These are phyloP conservation scores for Chalciporus sphaerocephalus DNA, from an alignment of 768 basidiomycete genomes.

Conservation along the genomic window DNA sequence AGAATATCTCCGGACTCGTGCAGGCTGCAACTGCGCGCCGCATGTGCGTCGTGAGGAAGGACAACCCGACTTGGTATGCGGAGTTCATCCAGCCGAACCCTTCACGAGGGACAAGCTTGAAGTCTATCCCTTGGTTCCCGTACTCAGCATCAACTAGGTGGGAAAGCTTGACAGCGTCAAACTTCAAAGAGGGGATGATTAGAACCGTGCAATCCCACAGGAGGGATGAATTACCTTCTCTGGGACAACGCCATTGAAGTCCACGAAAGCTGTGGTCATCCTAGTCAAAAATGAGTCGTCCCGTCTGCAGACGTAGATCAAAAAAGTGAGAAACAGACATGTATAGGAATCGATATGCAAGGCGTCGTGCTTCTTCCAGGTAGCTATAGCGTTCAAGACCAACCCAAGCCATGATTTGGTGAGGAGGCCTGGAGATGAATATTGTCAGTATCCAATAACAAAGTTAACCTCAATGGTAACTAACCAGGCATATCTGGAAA, in stretches of 20 bases:
- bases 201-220: neutral
- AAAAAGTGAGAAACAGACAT: constrained; percentile 77
- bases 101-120: constrained; percentile 95
- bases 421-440: constrained; percentile 66
- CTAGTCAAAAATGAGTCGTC: constrained; percentile 33
- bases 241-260: constrained; percentile 96
- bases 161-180: constrained; percentile 93
- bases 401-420: constrained; percentile 99
- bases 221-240: constrained; percentile 62
- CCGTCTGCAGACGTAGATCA: neutral
- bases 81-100: constrained; percentile 99
- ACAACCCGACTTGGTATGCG: constrained; percentile 94
- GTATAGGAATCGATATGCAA: constrained; percentile 96
- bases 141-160: constrained; percentile 98
- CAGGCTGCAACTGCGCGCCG: constrained; percentile 93
- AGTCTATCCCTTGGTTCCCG: constrained; percentile 93
- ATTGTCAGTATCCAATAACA: constrained; percentile 8
- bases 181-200: constrained; percentile 39
- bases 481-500: constrained; percentile 63
- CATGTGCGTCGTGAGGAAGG: constrained; percentile 91
- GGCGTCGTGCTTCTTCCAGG: constrained; percentile 84
- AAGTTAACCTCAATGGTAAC: constrained; percentile 7
- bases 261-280: constrained; percentile 93
- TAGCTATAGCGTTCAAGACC: constrained; percentile 96
- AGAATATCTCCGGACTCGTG: constrained; percentile 89